These are phyloP conservation scores for Pseudogymnoascus sp. DNA, from an alignment of 2,329 filamentous ascomycete species.

Conservation along the genomic window DNA sequence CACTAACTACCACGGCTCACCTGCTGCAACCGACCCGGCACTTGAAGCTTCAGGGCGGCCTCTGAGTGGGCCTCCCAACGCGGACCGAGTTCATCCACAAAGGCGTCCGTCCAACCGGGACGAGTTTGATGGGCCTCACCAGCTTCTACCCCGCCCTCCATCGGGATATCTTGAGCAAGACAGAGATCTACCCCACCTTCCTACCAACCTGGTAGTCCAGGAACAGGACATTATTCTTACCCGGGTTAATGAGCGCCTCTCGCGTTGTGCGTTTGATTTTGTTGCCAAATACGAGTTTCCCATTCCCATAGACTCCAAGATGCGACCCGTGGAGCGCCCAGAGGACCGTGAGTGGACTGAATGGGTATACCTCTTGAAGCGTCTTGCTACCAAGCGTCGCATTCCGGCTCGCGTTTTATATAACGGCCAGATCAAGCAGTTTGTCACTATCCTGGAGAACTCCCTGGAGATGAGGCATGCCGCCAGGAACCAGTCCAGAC, in stretches of 20 bases:
- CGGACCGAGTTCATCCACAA: conserved; percentile 45
- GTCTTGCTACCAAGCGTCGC: conserved; percentile 75
- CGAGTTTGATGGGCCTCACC: conserved; percentile 83
- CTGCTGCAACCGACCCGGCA: conserved; percentile 54
- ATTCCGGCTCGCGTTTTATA: conserved; percentile 79
- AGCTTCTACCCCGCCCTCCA: conserved; percentile 68
- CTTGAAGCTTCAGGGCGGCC: conserved; percentile 43
- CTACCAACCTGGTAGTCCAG: conserved; percentile 73
- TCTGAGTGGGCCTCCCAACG: conserved; percentile 39
- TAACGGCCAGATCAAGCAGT: conserved; percentile 85
- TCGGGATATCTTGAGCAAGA: conserved; percentile 68
- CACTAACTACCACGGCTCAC: conserved; percentile 42
- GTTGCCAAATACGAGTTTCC: conserved; percentile 88
- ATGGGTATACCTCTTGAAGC: conserved; percentile 82
- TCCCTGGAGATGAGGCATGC: conserved; percentile 82
- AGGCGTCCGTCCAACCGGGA: conserved; percentile 73
- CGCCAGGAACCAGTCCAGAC: conserved; percentile 74
- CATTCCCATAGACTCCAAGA: conserved; percentile 64
- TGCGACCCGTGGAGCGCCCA: conserved; percentile 66
- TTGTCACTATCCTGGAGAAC: conserved; percentile 82
- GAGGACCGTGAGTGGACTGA: conserved; percentile 84
- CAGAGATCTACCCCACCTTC: conserved; percentile 71
- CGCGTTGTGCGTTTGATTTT: conserved; percentile 82
- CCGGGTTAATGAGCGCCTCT: conserved; percentile 76
- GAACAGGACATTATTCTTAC: conserved; percentile 78